Conservation (phyloP, 129 eudicot species). For the Escallonia herrerae region DNA sequence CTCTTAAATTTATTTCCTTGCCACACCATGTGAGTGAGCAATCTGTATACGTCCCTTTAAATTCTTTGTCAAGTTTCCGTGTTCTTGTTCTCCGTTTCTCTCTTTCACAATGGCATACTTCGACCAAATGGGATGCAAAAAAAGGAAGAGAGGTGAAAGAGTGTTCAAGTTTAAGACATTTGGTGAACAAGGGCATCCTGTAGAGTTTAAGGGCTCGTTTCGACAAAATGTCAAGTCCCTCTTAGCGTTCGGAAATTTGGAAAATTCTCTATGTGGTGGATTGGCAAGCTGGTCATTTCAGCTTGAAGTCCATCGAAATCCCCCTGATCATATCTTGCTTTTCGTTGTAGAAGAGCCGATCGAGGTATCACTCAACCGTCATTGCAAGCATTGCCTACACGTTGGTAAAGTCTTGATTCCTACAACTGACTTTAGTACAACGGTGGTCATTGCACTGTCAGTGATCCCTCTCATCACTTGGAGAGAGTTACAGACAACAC, state of each 20-base stretch:
- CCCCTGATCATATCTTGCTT: slow-evolving; percentile 53
- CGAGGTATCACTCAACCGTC: slow-evolving; percentile 45
- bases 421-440: too few relatives aligned
- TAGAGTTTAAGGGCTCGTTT: slow-evolving; percentile 64
- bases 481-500: too few relatives aligned
- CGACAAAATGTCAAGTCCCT: slow-evolving; percentile 67
- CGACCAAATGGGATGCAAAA: slow-evolving; percentile 61
- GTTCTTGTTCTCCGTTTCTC: not conserved
- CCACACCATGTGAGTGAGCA: slow-evolving; percentile 63
- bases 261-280: slow-evolving; percentile 34
- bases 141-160: slow-evolving; percentile 74
- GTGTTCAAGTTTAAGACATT: slow-evolving; percentile 80
- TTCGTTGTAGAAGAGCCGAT: slow-evolving; percentile 81
- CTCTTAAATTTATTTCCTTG: slow-evolving; percentile 19
- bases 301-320: slow-evolving; percentile 75
- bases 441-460: too few relatives aligned
- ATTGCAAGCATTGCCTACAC: slow-evolving; percentile 82
- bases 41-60: slow-evolving; percentile 29
- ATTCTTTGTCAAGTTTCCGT: slow-evolving; percentile 19
- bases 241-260: slow-evolving; percentile 62
- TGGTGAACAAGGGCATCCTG: slow-evolving; percentile 73
- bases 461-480: not conserved
- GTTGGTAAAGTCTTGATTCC: slow-evolving; percentile 38
- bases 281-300: slow-evolving; percentile 88
- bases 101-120: slow-evolving; percentile 37